These are phyloP conservation scores for Ophiosphaerella korrae DNA, from an alignment of 2,329 filamentous ascomycete species.

Conservation along the genomic window DNA sequence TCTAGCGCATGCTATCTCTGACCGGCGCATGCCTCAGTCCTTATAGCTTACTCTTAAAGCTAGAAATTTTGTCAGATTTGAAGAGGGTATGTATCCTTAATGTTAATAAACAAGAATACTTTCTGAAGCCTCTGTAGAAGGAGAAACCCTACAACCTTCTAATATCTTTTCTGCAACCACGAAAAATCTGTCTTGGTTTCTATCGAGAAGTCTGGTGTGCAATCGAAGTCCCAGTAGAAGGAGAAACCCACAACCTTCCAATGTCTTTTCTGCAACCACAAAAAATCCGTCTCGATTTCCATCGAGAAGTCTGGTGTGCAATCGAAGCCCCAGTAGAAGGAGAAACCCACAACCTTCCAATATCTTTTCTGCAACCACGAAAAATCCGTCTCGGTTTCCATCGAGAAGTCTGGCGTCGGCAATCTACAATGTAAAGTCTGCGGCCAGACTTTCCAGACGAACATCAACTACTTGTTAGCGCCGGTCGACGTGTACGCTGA, in stretches of 20 bases:
- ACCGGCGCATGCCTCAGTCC: no score
- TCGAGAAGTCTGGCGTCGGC: conserved; percentile 88
- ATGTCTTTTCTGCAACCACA: conserved; percentile 98
- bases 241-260: conserved; percentile 84
- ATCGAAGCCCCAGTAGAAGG: no score
- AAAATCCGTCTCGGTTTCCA: conserved; percentile 84
- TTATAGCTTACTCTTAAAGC: no score
- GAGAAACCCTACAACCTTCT: conserved; percentile 83
- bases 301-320: conserved; percentile 89
- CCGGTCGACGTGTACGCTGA: conserved; percentile 96
- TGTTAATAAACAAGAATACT: neutral
- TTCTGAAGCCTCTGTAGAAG: conserved; percentile 42
- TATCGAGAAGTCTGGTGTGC: conserved; percentile 87
- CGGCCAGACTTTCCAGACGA: conserved; percentile 89
- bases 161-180: conserved; percentile 98
- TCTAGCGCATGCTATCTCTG: no score
- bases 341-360: conserved; percentile 82
- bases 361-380: conserved; percentile 99
- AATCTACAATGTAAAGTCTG: conserved; percentile 89
- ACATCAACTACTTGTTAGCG: conserved; percentile 89
- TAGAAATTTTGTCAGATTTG: no score
- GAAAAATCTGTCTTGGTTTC: conserved; percentile 91
- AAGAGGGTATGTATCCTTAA: conserved; percentile 68
- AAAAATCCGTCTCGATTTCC: conserved; percentile 87
- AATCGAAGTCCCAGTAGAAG: no score